A percentile compares a stretch with the other conserved stretches of the same genome.
These are phyloP conservation scores for Barnettozyma hawaiiensis DNA, from an alignment of 1,139 yeast genomes.

Conservation along the genomic window DNA sequence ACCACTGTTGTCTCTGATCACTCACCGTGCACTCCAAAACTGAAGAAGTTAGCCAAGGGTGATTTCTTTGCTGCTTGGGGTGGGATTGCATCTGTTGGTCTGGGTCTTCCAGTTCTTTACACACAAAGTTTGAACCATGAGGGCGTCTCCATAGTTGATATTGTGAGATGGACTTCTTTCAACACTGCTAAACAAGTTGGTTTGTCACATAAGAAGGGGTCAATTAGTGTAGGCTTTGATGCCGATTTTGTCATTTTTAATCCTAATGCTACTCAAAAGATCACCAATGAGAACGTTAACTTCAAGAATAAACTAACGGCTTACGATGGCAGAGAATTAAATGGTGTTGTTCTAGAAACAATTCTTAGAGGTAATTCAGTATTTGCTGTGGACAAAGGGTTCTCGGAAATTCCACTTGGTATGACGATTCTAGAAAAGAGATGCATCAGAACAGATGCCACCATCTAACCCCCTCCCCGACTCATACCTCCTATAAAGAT, in stretches of 20 bases:
- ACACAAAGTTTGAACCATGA: slow-evolving; percentile 65
- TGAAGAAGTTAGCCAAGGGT: slow-evolving; percentile 75
- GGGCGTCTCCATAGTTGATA: slow-evolving; percentile 53
- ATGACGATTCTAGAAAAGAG: slow-evolving; percentile 49
- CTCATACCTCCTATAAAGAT: background rate
- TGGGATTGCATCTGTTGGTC: slow-evolving; percentile 91
- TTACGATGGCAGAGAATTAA: slow-evolving; percentile 62
- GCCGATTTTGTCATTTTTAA: slow-evolving; percentile 87
- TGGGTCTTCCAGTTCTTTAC: slow-evolving; percentile 75
- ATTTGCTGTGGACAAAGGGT: slow-evolving; percentile 54
- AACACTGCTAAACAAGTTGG: slow-evolving; percentile 89
- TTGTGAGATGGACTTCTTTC: slow-evolving; percentile 71
- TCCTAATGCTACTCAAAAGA: slow-evolving; percentile 47
- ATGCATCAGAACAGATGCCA: background rate
- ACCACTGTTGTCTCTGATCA: slow-evolving; percentile 93
- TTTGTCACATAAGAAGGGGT: slow-evolving; percentile 65
- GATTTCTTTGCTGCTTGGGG: slow-evolving; percentile 96
- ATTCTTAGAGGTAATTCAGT: slow-evolving; percentile 69
- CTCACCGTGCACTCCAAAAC: slow-evolving; percentile 91
- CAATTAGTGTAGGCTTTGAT: slow-evolving; percentile 65
- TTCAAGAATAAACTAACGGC: slow-evolving; percentile 89
- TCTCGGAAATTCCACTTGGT: slow-evolving; percentile 52
- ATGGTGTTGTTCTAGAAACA: slow-evolving; percentile 75
- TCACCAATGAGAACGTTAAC: slow-evolving; percentile 53
- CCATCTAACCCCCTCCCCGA: background rate